Evolutionary conservation across 768 basidiomycete genomes (phyloP), one percentile per base, ranked within the genome.

Genomic region (Tulasnella calospora): DNA sequence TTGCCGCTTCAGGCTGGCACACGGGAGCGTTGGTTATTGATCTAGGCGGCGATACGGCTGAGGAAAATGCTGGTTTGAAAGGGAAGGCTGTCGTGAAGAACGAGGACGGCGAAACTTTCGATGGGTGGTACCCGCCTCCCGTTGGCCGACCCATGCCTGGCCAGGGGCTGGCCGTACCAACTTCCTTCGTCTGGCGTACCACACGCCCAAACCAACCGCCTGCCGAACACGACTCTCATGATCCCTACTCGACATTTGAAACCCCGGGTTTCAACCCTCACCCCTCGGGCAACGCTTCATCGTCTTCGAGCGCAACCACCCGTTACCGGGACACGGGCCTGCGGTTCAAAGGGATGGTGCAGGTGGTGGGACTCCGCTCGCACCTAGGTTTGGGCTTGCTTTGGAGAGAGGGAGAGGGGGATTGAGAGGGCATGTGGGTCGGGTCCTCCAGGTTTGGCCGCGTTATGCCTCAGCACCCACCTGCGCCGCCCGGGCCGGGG

Each of bases 1-100:
- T 91, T 7, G 89, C 94, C 6, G 94, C 96, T 2, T 88, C 90
- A 0, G 96, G 96, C 13, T 97, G 95, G 95, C 96, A 98, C 82
- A 92, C 89, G 77, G 96, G 95, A 10, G 94, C 95, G 1, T 86
- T 98, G 71, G 94, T 94, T 3, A 91, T 97, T 47, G 93, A 95
- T 83, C 86, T 95, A 36, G 90, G 94, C 23, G 38, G 35, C 27
- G 72, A 71, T 21, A 27, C 21, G 35, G 38, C 72, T 5, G 69
- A 78, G 76, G 76, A 36, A 19, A 38, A 36, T 33, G 74, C 23
- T 30, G 73, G 30, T 9, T 23, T 46, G 38, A 41, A 40, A 46
- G 41, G 27, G 30, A 74, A 33, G 21, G 41, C n/a, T 9, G 8
- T 17, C 6, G 73, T 9, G 9, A n/a, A 47, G 73, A 15, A 9